Conservation (phyloP, 73 alveolate genomes). For the Symbiodinium pilosum region DNA sequence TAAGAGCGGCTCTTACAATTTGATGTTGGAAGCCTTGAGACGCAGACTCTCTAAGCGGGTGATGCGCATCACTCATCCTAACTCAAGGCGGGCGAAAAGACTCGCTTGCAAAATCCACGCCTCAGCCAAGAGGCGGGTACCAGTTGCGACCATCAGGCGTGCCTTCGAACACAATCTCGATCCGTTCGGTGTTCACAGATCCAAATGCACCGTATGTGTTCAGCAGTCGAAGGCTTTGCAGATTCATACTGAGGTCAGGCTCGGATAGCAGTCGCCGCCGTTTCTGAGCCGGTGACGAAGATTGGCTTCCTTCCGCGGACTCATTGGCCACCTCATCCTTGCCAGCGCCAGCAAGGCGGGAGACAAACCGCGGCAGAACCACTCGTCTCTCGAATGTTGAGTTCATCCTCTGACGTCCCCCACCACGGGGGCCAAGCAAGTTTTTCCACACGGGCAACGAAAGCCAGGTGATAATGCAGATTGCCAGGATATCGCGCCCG, state of each 20-base stretch:
- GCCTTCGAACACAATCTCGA: constrained; percentile 12
- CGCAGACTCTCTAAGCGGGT: too few relatives aligned
- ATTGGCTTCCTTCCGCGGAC: not conserved
- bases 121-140: not conserved
- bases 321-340: not conserved
- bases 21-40: too few relatives aligned
- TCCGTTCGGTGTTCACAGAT: constrained; percentile 31
- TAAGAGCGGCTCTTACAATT: too few relatives aligned
- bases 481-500: not conserved
- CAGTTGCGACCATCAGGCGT: constrained; percentile 13
- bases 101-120: not conserved
- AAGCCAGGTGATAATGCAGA: not conserved
- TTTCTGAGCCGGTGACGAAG: not conserved
- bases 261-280: constrained; percentile 1
- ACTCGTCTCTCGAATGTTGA: not conserved
- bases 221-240: constrained; percentile 2
- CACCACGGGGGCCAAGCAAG: constrained; percentile 18
- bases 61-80: too few relatives aligned
- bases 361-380: not conserved
- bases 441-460: constrained; percentile 9
- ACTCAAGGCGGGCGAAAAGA: not conserved
- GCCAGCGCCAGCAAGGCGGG: not conserved
- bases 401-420: not conserved
- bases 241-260: not conserved
- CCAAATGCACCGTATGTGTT: constrained; percentile 31